Conservation (phyloP, 768 basidiomycete species). For the Calvatia gigantea region DNA sequence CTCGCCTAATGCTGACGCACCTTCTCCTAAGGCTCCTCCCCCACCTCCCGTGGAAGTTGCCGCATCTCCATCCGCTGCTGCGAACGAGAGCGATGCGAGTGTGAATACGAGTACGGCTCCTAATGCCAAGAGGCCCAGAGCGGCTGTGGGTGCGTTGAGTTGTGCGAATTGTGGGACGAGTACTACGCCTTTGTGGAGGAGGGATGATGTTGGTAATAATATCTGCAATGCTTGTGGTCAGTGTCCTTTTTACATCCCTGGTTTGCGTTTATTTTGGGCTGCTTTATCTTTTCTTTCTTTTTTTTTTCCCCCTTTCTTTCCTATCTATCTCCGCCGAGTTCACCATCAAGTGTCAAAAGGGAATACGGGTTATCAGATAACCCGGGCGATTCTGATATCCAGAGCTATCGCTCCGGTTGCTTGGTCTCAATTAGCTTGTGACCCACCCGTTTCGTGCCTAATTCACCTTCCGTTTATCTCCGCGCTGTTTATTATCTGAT, state of each 20-base stretch:
- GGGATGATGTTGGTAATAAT: slow-evolving; percentile 89
- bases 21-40: slow-evolving; percentile 12
- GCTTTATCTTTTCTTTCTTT: slow-evolving; percentile 19
- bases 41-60: slow-evolving; percentile 13
- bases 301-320: background rate
- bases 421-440: no score
- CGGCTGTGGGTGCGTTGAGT: slow-evolving; percentile 66
- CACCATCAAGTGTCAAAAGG: no score
- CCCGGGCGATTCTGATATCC: no score
- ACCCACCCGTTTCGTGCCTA: slow-evolving; percentile 1
- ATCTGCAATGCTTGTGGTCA: slow-evolving; percentile 94
- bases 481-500: slow-evolving; percentile 12
- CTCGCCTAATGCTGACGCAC: slow-evolving; percentile 12
- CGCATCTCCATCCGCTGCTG: slow-evolving; percentile 23
- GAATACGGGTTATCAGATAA: no score
- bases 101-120: slow-evolving; percentile 22
- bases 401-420: no score
- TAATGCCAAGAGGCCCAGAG: slow-evolving; percentile 32
- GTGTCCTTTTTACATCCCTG: slow-evolving; percentile 40
- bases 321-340: background rate
- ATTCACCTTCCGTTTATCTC: background rate
- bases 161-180: slow-evolving; percentile 90
- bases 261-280: slow-evolving; percentile 11
- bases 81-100: slow-evolving; percentile 31
- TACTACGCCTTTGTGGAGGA: slow-evolving; percentile 86